These are phyloP conservation scores for Gossypium gossypioides DNA, from an alignment of 441 rosid species.

Conservation along the genomic window DNA sequence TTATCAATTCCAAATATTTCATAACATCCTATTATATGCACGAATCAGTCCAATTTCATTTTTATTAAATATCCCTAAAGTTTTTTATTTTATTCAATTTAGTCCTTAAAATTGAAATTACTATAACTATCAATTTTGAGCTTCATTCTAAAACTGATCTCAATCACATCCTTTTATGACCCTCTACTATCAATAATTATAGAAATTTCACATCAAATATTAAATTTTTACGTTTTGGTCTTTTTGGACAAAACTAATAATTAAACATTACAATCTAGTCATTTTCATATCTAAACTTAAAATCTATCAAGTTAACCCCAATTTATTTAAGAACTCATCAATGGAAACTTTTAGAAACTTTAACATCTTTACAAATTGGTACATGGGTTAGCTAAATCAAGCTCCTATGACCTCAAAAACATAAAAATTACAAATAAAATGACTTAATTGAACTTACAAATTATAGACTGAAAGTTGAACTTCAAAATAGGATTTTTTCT, in stretches of 20 bases:
- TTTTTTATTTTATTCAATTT: not conserved
- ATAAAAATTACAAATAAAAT: too few relatives aligned
- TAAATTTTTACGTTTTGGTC: not conserved
- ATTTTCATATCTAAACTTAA: not conserved
- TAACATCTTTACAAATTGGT: not conserved
- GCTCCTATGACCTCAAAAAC: not conserved
- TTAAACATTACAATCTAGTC: not conserved
- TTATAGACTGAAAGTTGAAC: not conserved
- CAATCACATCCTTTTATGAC: not conserved
- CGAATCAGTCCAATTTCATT: not conserved
- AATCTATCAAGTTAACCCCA: not conserved
- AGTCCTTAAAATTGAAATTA: not conserved
- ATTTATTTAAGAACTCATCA: not conserved
- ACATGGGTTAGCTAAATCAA: not conserved
- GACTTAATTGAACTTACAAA: not conserved
- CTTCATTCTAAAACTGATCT: not conserved
- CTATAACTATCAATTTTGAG: not conserved
- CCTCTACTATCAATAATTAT: not conserved
- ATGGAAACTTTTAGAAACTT: not conserved
- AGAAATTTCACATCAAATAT: not conserved
- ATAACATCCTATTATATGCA: not conserved
- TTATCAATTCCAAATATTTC: not conserved
- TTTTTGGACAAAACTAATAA: too few relatives aligned
- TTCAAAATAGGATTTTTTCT: not conserved
- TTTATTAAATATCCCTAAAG: not conserved